Evolutionary conservation across 2,329 filamentous ascomycete species (phyloP), one percentile per base, ranked within the genome.

Genomic region (Orbilia blumenaviensis): DNA sequence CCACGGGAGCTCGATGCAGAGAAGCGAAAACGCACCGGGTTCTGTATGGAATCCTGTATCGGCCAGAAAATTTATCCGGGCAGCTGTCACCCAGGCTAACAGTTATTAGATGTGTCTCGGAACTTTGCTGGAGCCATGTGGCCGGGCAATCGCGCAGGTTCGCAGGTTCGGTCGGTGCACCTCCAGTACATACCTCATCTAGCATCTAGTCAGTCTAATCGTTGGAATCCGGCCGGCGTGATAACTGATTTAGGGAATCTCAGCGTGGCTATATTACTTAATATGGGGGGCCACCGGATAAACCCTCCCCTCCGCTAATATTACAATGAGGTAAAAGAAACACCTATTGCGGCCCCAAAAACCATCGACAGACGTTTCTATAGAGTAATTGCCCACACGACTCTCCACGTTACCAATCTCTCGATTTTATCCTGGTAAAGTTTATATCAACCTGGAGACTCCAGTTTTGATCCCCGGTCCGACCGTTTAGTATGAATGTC

Each of bases 311-410:
- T 18, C 25, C 38, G 14, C 54, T 54, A 54, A 3, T 36, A 56
- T 56, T 56, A 56, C 52, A 56, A 69, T 69, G 66, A 71, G 66
- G 66, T 71, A 71, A 71, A 54, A 63, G 56, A 71, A 71, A 71
- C 34, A 69, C 44, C 54, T 52, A 6, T 16, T 4, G 10, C 29
- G n/a, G 1, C 29, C 4, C 9, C 38, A 38, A 38, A 41, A 58
- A 23, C 29, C 29, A 8, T 42, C 44, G 44, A 34, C 46, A 29
- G 38, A 71, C 16, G 36, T 72, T 72, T 72, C 60, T 48, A 72
- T 64, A 52, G n/a, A 66, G 60, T 72, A 72, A 72, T 72, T 64
- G 67, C 23, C 67, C 67, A 50, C 67, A 66, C 67, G 67, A 72
- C 60, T 63, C 34, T 54, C 16, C 54, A 48, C 41, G 21, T 36